phyloP scores from a whole-genome alignment of 495 filamentous ascomycete genomes.

The Podospora appendiculata region DNA sequence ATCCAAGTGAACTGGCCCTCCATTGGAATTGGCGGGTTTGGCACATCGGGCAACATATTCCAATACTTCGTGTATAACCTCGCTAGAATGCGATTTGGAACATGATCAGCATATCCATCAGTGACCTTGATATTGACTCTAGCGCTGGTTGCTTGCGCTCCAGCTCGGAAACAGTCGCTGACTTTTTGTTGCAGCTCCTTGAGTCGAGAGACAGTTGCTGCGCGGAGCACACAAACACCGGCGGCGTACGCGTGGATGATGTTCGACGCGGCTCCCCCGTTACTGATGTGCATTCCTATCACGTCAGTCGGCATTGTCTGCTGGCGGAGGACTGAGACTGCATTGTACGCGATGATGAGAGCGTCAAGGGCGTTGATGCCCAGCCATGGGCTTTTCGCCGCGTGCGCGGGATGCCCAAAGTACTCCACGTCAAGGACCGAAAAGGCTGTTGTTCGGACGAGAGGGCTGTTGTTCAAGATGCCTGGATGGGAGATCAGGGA shows the following conservation, averaged over 20 bases:
- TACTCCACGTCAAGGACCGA: conserved; percentile 41
- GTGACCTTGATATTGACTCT: conserved; percentile 33
- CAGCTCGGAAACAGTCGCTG: conserved; percentile 52
- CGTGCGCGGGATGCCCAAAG: conserved; percentile 44
- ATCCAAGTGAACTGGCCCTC: background rate
- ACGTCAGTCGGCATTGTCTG: conserved; percentile 55
- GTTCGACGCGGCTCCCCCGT: conserved; percentile 53
- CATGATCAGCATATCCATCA: conserved; percentile 50
- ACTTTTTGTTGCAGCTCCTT: conserved; percentile 43
- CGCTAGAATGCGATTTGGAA: conserved; percentile 52
- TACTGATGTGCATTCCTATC: conserved; percentile 50
- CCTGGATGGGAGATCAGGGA: conserved; percentile 56
- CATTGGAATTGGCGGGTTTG: background rate
- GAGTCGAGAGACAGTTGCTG: conserved; percentile 37
- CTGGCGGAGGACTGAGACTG: conserved; percentile 52
- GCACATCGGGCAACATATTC: conserved; percentile 34
- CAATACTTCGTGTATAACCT: conserved; percentile 45
- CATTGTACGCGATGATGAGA: conserved; percentile 54
- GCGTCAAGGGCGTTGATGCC: conserved; percentile 60
- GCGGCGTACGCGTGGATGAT: conserved; percentile 53
- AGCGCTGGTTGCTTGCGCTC: conserved; percentile 53
- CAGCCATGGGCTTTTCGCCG: conserved; percentile 56
- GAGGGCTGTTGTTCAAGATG: conserved; percentile 31
- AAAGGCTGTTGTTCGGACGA: conserved; percentile 45
- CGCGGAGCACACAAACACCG: conserved; percentile 45